Evolutionary conservation across 2,329 filamentous ascomycete genomes (phyloP).

Genomic region (Sphaerulina vaccinii): DNA sequence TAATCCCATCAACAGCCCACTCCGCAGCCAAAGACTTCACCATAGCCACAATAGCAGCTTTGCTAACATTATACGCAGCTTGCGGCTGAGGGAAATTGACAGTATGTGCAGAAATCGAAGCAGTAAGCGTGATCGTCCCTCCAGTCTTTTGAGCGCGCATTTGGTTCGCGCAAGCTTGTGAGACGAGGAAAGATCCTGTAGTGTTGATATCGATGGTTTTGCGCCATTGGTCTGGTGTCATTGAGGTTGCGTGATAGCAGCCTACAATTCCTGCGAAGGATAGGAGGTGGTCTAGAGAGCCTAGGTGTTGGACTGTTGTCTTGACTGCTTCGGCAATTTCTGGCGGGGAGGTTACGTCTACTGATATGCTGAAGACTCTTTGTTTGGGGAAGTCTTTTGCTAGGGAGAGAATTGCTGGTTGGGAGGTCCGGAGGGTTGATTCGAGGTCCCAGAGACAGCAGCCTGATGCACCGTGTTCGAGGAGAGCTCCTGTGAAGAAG

Average conservation of each 20-base stretch:
- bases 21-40: conserved; percentile 68
- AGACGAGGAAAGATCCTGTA: conserved; percentile 67
- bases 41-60: conserved; percentile 64
- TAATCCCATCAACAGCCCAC: conserved; percentile 69
- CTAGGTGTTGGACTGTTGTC: conserved; percentile 46
- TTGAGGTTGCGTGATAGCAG: conserved; percentile 61
- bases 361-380: conserved; percentile 51
- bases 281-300: conserved; percentile 56
- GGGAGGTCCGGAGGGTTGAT: conserved; percentile 41
- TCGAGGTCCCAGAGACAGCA: conserved; percentile 62
- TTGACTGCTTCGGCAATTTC: conserved; percentile 48
- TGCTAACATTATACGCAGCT: conserved; percentile 68
- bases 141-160: conserved; percentile 54
- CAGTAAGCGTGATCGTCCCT: conserved; percentile 65
- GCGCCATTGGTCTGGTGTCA: conserved; percentile 59
- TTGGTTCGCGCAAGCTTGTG: conserved; percentile 61
- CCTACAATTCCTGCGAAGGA: conserved; percentile 68
- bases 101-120: conserved; percentile 65
- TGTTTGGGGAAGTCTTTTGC: conserved; percentile 54
- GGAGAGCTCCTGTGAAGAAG: conserved; percentile 51
- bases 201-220: conserved; percentile 69
- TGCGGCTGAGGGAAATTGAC: conserved; percentile 75
- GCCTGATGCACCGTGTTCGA: conserved; percentile 64
- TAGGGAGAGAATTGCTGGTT: conserved; percentile 48
- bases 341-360: conserved; percentile 60